phyloP scores from a whole-genome alignment of 1,284 basidiomycete species.

The Marasmius fiardii region DNA sequence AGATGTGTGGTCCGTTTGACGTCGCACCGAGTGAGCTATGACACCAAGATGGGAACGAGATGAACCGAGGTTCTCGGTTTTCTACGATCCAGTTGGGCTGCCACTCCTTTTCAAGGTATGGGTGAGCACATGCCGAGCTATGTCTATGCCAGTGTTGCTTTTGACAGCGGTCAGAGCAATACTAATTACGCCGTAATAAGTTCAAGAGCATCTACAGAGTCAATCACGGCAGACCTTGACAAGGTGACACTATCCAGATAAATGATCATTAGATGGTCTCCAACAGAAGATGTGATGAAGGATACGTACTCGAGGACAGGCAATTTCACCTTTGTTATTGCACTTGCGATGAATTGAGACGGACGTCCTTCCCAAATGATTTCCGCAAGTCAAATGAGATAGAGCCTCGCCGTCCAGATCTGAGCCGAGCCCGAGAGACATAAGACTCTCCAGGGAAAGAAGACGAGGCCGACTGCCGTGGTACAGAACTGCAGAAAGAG shows the following conservation, averaged over 20 bases:
- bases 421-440: constrained; percentile 16
- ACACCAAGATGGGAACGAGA: background rate
- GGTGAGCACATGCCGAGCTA: constrained; percentile 13
- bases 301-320: constrained; percentile 12
- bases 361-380: constrained; percentile 5
- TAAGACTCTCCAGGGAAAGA: constrained; percentile 13
- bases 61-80: constrained; percentile 12
- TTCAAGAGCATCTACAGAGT: background rate
- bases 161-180: constrained; percentile 16
- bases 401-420: constrained; percentile 10
- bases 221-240: constrained; percentile 11
- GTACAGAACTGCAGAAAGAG: background rate
- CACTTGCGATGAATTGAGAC: constrained; percentile 3
- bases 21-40: background rate
- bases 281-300: background rate
- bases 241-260: constrained; percentile 11
- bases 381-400: constrained; percentile 12
- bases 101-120: constrained; percentile 15
- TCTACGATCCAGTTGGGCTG: constrained; percentile 16
- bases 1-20: background rate
- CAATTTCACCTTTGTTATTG: constrained; percentile 7
- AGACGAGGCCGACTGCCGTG: background rate
- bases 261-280: background rate
- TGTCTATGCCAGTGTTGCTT: constrained; percentile 16
- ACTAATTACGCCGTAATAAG: constrained; percentile 2